Percentiles rank a stretch among this genome's conserved stretches.
Evolutionary conservation across 176 grass and related monocot genomes (phyloP).

Genomic region (Carex cristatella): DNA sequence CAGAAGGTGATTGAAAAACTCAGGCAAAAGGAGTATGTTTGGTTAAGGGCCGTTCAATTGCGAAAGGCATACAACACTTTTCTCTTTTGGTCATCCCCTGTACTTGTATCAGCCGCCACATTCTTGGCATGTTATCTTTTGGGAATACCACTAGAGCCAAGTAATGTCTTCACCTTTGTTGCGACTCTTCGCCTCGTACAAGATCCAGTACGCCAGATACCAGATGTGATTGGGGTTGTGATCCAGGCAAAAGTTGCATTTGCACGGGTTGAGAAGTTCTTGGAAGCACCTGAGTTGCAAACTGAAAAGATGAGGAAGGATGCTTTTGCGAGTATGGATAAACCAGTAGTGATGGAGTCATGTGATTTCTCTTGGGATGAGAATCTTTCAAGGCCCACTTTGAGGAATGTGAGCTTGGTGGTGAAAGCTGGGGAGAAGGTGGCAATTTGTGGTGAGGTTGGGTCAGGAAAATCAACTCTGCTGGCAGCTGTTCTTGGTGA

Average conservation of each 20-base stretch:
- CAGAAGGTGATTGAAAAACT: slow-evolving; percentile 67
- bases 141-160: slow-evolving; percentile 60
- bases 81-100: slow-evolving; percentile 85
- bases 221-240: slow-evolving; percentile 67
- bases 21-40: slow-evolving; percentile 66
- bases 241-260: slow-evolving; percentile 96
- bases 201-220: slow-evolving; percentile 70
- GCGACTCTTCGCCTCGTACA: slow-evolving; percentile 81
- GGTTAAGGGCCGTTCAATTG: slow-evolving; percentile 75
- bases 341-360: slow-evolving; percentile 40
- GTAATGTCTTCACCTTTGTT: slow-evolving; percentile 83
- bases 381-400: slow-evolving; percentile 39
- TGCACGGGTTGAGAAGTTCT: slow-evolving; percentile 56
- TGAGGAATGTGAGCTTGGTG: slow-evolving; percentile 63
- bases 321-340: slow-evolving; percentile 7
- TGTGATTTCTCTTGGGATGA: slow-evolving; percentile 87
- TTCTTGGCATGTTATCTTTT: slow-evolving; percentile 79
- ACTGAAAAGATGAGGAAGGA: slow-evolving; percentile 36
- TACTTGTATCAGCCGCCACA: slow-evolving; percentile 77
- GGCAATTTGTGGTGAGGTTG: slow-evolving; percentile 94
- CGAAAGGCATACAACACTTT: slow-evolving; percentile 78
- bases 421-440: slow-evolving; percentile 66
- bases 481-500: slow-evolving; percentile 80
- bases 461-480: slow-evolving; percentile 88
- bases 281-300: slow-evolving; percentile 65